Evolutionary conservation across 2,329 filamentous ascomycete species (phyloP).

Genomic region (Hypoxylon sp.): DNA sequence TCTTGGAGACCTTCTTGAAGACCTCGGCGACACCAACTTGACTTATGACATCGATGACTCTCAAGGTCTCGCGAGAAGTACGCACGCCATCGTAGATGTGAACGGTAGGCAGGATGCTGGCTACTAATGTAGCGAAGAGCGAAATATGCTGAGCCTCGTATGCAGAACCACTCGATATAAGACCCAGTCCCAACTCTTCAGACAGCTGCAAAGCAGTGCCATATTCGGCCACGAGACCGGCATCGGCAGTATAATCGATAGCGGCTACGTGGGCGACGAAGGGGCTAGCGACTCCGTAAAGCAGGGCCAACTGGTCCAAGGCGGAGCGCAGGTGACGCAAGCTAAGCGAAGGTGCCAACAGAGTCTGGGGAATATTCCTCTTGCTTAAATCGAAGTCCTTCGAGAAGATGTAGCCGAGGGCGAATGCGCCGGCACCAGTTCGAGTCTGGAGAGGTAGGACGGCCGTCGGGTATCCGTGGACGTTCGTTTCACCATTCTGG

Average conservation of each 20-base stretch:
- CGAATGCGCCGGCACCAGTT: conserved; percentile 88
- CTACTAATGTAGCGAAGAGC: conserved; percentile 84
- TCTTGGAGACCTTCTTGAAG: conserved; percentile 74
- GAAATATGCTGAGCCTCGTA: conserved; percentile 97
- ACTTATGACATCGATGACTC: conserved; percentile 84
- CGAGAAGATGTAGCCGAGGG: conserved; percentile 97
- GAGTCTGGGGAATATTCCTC: conserved; percentile 89
- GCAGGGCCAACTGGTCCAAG: conserved; percentile 89
- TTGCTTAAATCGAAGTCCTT: conserved; percentile 94
- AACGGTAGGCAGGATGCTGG: conserved; percentile 81
- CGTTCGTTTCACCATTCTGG: conserved; percentile 76
- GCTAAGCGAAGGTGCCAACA: conserved; percentile 87
- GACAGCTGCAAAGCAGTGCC: conserved; percentile 80
- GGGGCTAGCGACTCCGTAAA: conserved; percentile 92
- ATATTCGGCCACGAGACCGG: conserved; percentile 89
- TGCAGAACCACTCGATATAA: conserved; percentile 86
- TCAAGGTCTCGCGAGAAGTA: conserved; percentile 83
- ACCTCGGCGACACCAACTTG: conserved; percentile 74
- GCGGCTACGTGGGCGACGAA: conserved; percentile 94
- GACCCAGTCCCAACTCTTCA: conserved; percentile 88
- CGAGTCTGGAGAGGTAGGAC: conserved; percentile 88
- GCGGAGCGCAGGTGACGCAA: conserved; percentile 83
- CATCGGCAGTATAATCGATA: conserved; percentile 78
- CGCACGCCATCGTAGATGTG: conserved; percentile 91
- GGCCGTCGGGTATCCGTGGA: conserved; percentile 81